A percentile compares a stretch with the other conserved stretches of the same genome.
phyloP scores from a whole-genome alignment of 306 rosid species.

The Notholithocarpus densiflorus region DNA sequence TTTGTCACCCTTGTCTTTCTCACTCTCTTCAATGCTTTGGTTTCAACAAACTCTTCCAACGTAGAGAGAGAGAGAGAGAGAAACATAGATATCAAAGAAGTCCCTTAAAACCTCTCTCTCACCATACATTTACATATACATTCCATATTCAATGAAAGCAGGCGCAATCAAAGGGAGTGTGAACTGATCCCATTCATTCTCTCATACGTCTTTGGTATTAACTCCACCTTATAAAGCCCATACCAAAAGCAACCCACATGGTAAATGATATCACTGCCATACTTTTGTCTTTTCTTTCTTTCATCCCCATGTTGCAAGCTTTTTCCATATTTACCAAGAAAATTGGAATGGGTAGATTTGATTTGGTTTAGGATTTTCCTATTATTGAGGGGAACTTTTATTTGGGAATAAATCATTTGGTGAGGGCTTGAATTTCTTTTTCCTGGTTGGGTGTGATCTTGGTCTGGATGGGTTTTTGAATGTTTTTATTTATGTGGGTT shows the following conservation, averaged over 20 bases:
- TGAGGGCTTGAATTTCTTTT: conserved; percentile 14
- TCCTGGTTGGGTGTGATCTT: conserved; percentile 22
- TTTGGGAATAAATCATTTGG: conserved; percentile 11
- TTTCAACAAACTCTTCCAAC: background rate
- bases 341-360: conserved; percentile 14
- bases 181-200: conserved; percentile 32
- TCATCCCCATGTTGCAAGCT: background rate
- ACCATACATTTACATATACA: background rate
- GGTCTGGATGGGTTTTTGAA: conserved; percentile 15
- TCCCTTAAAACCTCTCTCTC: background rate
- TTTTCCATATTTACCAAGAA: conserved; percentile 8
- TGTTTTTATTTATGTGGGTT: background rate
- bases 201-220: conserved; percentile 26
- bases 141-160: conserved; percentile 32
- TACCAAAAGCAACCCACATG: conserved; percentile 7
- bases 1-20: background rate
- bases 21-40: background rate
- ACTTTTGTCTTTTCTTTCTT: conserved; percentile 11
- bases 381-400: background rate
- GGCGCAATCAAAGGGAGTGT: conserved; percentile 31
- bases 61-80: conserved; percentile 3
- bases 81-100: background rate
- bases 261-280: conserved; percentile 23
- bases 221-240: conserved; percentile 8
- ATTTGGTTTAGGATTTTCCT: conserved; percentile 18